Percentiles rank a stretch among this genome's conserved stretches.
phyloP scores from a whole-genome alignment of 1,284 basidiomycete species.

The Tilletiopsis washingtonensis region DNA sequence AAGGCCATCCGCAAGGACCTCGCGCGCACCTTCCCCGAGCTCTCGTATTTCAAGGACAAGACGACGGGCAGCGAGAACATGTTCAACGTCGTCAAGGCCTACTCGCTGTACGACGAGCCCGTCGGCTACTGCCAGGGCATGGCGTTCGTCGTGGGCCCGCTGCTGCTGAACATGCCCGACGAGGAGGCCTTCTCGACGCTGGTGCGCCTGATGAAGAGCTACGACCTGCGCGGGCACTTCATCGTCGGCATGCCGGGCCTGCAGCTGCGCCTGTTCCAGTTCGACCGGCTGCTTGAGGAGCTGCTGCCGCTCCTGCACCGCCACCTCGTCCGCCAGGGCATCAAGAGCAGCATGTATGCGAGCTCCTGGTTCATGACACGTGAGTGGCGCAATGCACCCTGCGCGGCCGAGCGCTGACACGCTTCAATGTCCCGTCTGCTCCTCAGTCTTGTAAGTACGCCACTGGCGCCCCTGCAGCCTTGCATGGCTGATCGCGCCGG shows the following conservation, averaged over 20 bases:
- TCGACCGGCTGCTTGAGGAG: conserved; percentile 89
- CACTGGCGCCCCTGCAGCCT: neutral
- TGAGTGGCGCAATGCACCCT: conserved; percentile 1
- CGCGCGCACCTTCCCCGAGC: conserved; percentile 89
- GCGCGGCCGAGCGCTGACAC: neutral
- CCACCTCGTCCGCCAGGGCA: conserved; percentile 82
- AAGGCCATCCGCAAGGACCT: conserved; percentile 88
- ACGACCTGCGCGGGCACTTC: conserved; percentile 91
- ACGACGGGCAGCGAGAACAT: conserved; percentile 92
- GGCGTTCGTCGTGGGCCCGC: conserved; percentile 79
- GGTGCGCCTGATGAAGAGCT: conserved; percentile 94
- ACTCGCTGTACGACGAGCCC: conserved; percentile 87
- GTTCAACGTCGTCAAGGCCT: conserved; percentile 95
- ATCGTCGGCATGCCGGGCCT: conserved; percentile 96
- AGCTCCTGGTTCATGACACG: conserved; percentile 93
- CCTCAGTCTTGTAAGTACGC: neutral
- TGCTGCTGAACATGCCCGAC: conserved; percentile 64
- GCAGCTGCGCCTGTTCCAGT: conserved; percentile 79
- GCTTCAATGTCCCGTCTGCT: neutral
- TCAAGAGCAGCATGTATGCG: conserved; percentile 82
- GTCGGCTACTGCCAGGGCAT: conserved; percentile 95
- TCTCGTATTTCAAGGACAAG: conserved; percentile 79
- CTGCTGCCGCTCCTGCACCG: conserved; percentile 79
- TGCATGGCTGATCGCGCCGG: neutral
- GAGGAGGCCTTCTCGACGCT: conserved; percentile 86